Conservation (phyloP, 2,329 filamentous ascomycete genomes). For the Didymella sp. region DNA sequence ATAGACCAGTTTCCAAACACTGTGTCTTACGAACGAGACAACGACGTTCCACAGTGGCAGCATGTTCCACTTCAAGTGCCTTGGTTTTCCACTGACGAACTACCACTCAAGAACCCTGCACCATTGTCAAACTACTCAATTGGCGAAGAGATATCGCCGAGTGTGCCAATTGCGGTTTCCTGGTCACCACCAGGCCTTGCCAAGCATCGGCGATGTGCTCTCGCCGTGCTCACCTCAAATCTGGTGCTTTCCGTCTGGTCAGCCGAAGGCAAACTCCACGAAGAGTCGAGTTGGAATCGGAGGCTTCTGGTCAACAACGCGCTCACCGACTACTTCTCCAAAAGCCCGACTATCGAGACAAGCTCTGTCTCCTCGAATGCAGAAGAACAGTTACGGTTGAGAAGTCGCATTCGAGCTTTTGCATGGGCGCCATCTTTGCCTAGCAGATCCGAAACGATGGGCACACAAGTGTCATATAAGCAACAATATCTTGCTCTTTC, state of each 20-base stretch:
- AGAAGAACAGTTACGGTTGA: conserved; percentile 48
- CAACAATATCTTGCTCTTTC: conserved; percentile 48
- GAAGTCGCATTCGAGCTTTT: conserved; percentile 52
- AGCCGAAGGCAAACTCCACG: conserved; percentile 52
- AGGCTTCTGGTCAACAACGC: conserved; percentile 61
- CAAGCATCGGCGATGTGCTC: conserved; percentile 60
- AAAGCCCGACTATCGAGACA: conserved; percentile 18
- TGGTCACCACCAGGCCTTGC: conserved; percentile 66
- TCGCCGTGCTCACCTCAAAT: conserved; percentile 65
- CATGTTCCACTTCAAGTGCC: conserved; percentile 57
- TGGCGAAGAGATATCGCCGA: conserved; percentile 65
- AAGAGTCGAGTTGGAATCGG: conserved; percentile 59
- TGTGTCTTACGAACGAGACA: conserved; percentile 35
- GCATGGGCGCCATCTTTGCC: conserved; percentile 49
- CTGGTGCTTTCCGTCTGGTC: conserved; percentile 65
- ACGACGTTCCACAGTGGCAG: conserved; percentile 46
- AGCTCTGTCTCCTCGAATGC: conserved; percentile 20
- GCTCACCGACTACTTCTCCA: conserved; percentile 51
- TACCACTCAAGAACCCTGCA: conserved; percentile 55
- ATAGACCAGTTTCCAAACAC: conserved; percentile 44
- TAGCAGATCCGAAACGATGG: conserved; percentile 24
- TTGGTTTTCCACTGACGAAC: conserved; percentile 60
- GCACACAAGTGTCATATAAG: conserved; percentile 36
- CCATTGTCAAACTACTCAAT: conserved; percentile 60
- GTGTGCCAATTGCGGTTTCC: conserved; percentile 56